Evolutionary conservation across 2,329 filamentous ascomycete species (phyloP).

Genomic region (Cytospora leucostoma): DNA sequence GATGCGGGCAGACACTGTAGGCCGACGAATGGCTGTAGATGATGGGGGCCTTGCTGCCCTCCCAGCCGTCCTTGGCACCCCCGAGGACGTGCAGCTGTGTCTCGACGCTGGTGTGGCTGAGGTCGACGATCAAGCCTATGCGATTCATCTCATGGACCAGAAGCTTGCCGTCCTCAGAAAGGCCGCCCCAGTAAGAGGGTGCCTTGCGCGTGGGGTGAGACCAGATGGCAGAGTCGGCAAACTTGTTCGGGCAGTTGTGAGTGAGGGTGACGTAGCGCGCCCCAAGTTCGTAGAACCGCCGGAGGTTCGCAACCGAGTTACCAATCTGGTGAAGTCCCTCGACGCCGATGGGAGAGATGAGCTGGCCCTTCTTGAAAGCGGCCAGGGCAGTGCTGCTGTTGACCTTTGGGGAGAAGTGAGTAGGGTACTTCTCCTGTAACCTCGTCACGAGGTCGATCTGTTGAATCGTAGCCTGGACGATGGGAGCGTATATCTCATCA

Average conservation of each 20-base stretch:
- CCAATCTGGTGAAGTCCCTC: conserved; percentile 94
- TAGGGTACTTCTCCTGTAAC: conserved; percentile 63
- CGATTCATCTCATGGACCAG: conserved; percentile 90
- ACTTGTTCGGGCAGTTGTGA: conserved; percentile 91
- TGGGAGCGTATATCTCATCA: conserved; percentile 14
- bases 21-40: conserved; percentile 90
- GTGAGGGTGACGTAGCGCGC: conserved; percentile 87
- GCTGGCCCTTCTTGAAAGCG: conserved; percentile 60
- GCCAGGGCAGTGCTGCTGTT: conserved; percentile 62
- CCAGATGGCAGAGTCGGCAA: conserved; percentile 78
- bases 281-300: conserved; percentile 74
- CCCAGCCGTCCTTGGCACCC: conserved; percentile 59
- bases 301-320: conserved; percentile 75
- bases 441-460: conserved; percentile 75
- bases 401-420: conserved; percentile 66
- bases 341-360: conserved; percentile 78
- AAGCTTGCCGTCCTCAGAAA: conserved; percentile 68
- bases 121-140: conserved; percentile 89
- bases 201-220: conserved; percentile 46
- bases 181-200: conserved; percentile 66
- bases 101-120: conserved; percentile 73
- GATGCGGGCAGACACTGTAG: conserved; percentile 79
- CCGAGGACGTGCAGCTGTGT: conserved; percentile 85
- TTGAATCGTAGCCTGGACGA: conserved; percentile 67
- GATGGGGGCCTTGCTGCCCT: conserved; percentile 74